Evolutionary conservation across 768 basidiomycete genomes (phyloP), one percentile per base, ranked within the genome.

Genomic region (Leccinum pellstonianum): DNA sequence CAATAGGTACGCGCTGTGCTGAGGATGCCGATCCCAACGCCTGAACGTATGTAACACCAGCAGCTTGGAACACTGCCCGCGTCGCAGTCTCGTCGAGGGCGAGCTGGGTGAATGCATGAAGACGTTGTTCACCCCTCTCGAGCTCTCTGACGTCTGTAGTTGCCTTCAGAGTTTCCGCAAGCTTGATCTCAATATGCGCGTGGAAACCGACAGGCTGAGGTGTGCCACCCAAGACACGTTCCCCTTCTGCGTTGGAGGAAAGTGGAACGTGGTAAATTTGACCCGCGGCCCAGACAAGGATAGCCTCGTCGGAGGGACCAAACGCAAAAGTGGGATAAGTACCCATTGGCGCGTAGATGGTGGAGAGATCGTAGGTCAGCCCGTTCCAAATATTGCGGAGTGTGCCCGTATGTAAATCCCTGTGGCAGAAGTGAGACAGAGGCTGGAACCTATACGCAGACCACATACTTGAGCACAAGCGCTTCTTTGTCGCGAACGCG

Each of bases 251-350:
- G 23, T 70, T 70, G 37, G 50, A 23, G 41, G 57, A 12, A 17
- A 90, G 73, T 15, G 88, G 87, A 11, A 90, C 78, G 14, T 75
- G 77, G 68, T 84, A 83, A 25, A 90, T 88, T 58, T 87, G 82
- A 3, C 88, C 88, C 2, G 86, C 82, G 4, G 88, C 86, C 88
- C 88, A 90, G 58, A 90, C 85, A 62, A 90, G 78, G 55, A 90
- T 73, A 23, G 68, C 69, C 21, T 65, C 62, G 23, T 70, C 66
- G 29, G 61, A 66, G 7, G 69, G 59, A 59, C 61, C 57, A 67
- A 90, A 90, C 9, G 88, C 79, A 66, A 87, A 91, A 1, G 87
- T 85, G 0, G 88, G 89, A 64, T 91, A 91, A 43, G 88, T 91
- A 11, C 88, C 87, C 87, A 90, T 90, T 0, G 89, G 88, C 14